Conservation (phyloP, 2,329 filamentous ascomycete genomes). For the Verticillium longisporum region DNA sequence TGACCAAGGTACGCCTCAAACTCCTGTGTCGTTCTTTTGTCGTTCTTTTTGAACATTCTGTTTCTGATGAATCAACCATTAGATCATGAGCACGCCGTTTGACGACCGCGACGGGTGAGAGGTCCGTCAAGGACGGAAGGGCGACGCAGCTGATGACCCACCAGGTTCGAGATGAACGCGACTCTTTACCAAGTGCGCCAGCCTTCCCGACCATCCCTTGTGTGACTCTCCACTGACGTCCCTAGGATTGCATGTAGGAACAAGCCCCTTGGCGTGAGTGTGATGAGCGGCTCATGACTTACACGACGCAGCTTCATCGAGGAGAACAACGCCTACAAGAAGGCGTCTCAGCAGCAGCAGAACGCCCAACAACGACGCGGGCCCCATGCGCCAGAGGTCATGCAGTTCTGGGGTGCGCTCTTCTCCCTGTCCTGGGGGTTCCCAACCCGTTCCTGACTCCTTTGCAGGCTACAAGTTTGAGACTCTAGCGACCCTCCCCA, state of each 20-base stretch:
- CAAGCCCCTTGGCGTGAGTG: neutral
- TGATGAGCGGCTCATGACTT: neutral
- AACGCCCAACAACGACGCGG: conserved; percentile 36
- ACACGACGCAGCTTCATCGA: conserved; percentile 68
- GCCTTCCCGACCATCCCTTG: neutral
- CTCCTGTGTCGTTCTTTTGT: no score
- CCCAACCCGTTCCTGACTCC: neutral
- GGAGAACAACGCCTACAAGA: conserved; percentile 74
- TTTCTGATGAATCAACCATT: neutral
- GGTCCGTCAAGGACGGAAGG: neutral
- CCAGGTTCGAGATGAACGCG: conserved; percentile 91
- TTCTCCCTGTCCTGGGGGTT: neutral
- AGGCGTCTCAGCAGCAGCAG: conserved; percentile 54
- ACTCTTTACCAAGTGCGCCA: conserved; percentile 74
- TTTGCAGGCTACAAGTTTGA: conserved; percentile 92
- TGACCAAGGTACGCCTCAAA: conserved; percentile 69
- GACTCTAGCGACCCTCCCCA: conserved; percentile 68
- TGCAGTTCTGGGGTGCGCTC: conserved; percentile 80
- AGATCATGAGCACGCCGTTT: conserved; percentile 84
- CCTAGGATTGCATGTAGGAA: conserved; percentile 47
- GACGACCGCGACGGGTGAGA: conserved; percentile 71
- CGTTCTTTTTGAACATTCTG: no score
- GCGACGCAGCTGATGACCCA: neutral
- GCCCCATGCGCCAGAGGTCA: conserved; percentile 63
- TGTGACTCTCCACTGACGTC: neutral